Evolutionary conservation across 306 rosid species (phyloP).

Genomic region (Quercus ilex): DNA sequence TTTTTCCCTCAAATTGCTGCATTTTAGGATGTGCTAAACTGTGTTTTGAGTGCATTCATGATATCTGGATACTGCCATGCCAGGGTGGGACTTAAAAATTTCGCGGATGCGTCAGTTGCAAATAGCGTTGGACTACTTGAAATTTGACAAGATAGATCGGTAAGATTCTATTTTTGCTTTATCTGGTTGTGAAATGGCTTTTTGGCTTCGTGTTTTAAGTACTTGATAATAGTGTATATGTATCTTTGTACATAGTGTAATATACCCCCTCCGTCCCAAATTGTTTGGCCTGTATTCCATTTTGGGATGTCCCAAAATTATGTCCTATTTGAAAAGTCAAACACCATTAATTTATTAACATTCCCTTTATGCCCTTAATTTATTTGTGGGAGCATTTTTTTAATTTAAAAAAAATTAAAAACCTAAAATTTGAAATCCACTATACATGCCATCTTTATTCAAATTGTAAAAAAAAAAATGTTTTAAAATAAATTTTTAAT

Average conservation of each 20-base stretch:
- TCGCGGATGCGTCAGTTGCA: constrained; percentile 78
- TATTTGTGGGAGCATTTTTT: too few relatives aligned
- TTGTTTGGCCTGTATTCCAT: too few relatives aligned
- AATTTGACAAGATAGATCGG: constrained; percentile 82
- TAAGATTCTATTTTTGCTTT: constrained; percentile 37
- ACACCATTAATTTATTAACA: too few relatives aligned
- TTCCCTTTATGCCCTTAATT: too few relatives aligned
- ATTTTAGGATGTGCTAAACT: constrained; percentile 5
- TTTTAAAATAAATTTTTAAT: too few relatives aligned
- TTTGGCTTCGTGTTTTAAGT: neutral
- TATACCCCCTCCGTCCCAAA: neutral
- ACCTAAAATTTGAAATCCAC: too few relatives aligned
- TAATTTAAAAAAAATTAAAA: too few relatives aligned
- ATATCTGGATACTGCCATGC: constrained; percentile 34
- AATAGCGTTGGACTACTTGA: constrained; percentile 81
- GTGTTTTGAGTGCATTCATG: constrained; percentile 25
- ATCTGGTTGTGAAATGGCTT: constrained; percentile 3
- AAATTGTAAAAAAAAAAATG: too few relatives aligned
- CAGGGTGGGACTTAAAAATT: constrained; percentile 89
- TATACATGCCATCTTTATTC: too few relatives aligned
- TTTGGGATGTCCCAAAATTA: too few relatives aligned
- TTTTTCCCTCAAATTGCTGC: constrained; percentile 13
- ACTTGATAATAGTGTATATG: neutral
- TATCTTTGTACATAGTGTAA: constrained; percentile 2
- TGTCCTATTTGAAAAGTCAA: too few relatives aligned